Percentiles rank a stretch among this genome's conserved stretches.
These are phyloP conservation scores for Pecoramyces ruminantium DNA, from an alignment of 192 early-diverging fungal species.

Conservation along the genomic window DNA sequence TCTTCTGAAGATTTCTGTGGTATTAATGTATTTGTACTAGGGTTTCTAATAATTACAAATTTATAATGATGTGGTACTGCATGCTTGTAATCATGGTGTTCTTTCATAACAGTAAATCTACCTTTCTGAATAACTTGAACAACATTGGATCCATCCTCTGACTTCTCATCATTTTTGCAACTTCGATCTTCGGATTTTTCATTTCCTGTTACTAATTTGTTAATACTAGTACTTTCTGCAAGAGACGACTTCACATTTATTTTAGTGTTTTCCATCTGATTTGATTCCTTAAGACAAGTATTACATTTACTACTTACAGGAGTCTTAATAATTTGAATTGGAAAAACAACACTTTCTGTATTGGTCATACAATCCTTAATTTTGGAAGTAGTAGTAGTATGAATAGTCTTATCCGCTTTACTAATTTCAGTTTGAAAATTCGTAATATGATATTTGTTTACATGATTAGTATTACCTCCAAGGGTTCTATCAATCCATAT, in stretches of 20 bases:
- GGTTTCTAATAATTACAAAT: background rate
- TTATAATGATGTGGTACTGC: background rate
- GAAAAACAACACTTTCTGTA: background rate
- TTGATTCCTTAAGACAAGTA: background rate
- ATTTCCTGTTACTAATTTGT: background rate
- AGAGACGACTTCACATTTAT: background rate
- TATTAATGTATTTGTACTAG: background rate
- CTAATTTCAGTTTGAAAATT: background rate
- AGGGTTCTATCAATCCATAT: background rate
- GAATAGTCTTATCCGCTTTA: background rate
- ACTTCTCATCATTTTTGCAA: background rate
- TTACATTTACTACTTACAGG: background rate
- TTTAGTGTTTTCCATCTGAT: too few relatives aligned
- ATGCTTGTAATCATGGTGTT: background rate
- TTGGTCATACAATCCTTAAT: background rate
- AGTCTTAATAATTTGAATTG: background rate
- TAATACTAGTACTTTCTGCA: background rate
- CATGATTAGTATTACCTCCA: background rate
- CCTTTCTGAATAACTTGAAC: background rate
- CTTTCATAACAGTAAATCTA: background rate
- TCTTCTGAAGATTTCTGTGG: background rate
- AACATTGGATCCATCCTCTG: background rate
- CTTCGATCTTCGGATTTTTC: background rate
- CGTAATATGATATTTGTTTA: background rate
- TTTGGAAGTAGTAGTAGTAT: background rate